Conservation (phyloP, 2,329 filamentous ascomycete species). For the Metarhizium robertsii region DNA sequence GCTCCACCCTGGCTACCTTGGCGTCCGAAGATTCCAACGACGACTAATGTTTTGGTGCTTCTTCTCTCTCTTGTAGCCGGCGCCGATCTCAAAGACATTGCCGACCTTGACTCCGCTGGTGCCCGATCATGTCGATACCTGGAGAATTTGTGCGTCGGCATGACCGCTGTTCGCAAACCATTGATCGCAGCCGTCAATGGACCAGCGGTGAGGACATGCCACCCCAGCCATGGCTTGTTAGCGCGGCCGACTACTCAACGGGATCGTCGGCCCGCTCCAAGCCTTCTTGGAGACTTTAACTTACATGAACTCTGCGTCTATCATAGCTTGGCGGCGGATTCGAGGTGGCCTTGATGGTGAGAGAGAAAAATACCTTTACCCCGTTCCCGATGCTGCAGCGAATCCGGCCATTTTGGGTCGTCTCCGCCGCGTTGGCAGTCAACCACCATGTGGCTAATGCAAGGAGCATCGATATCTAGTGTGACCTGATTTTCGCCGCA, state of each 20-base stretch:
- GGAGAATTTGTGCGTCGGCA: conserved; percentile 30
- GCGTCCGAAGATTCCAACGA: neutral
- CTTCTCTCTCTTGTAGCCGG: conserved; percentile 17
- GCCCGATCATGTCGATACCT: conserved; percentile 25
- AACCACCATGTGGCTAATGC: conserved; percentile 5
- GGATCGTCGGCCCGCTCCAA: neutral
- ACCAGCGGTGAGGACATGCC: conserved; percentile 31
- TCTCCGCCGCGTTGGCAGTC: neutral
- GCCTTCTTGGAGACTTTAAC: neutral
- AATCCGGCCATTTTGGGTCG: neutral
- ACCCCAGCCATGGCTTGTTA: neutral
- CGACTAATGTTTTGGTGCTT: neutral
- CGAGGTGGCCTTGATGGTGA: conserved; percentile 37
- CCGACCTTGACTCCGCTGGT: conserved; percentile 20
- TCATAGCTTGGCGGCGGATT: conserved; percentile 39
- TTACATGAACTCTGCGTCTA: conserved; percentile 7
- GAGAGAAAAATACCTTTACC: conserved; percentile 1
- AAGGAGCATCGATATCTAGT: conserved; percentile 15
- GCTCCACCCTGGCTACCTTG: conserved; percentile 2
- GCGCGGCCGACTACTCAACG: neutral
- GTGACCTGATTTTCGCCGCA: conserved; percentile 29
- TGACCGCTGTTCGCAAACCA: conserved; percentile 31
- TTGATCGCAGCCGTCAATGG: conserved; percentile 40
- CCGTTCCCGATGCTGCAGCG: neutral
- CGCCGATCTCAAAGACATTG: conserved; percentile 27